Evolutionary conservation across 352 stramenopile species (phyloP), one percentile per base, ranked within the genome.

Genomic region (Phytophthora aleatoria): DNA sequence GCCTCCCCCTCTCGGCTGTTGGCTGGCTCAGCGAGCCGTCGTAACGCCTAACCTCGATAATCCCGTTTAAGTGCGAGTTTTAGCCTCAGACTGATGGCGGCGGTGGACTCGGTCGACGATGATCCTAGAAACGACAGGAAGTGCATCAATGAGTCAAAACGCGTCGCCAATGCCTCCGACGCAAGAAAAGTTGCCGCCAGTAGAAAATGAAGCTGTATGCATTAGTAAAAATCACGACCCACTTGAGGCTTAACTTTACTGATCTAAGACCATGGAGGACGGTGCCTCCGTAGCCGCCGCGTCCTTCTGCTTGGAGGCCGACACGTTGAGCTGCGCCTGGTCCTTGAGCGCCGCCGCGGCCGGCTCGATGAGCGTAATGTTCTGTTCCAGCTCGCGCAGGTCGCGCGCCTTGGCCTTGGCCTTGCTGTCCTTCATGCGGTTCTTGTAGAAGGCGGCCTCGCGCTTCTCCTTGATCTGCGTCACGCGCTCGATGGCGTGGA

Each of bases 401-500:
- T 96, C 87, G 69, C 85, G 84, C 50, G 77, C 71, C 79, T 96
- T 94, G 50, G 85, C 76, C 58, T 89, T 80, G 62, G 69, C 71
- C 77, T 91, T 94, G 76, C 71, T 89, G 57, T 81, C 69, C 79
- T 96, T 95, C 94, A 99, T 99, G 73, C 95, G 92, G 79, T 98
- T 98, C 67, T 98, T 97, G 89, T 98, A 99, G 91, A 99, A 99
- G 42, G 90, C 85, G 58, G 91, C 80, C 85, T 99, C 97, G 64
- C 98, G 81, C 65, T 96, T 94, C 69, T 97, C 87, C 87, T 99
- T 97, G 76, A 99, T 99, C 71, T 98, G 86, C 61, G 97, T 82
- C 54, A 99, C 96, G 51, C 96, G 91, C 76, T 99, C 95, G 79
- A 99, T 99, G 48, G 97, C 97, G 76, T 98, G 85, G 44, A 99